These are phyloP conservation scores for Pisolithus marmoratus DNA, from an alignment of 768 basidiomycete species.

Conservation along the genomic window DNA sequence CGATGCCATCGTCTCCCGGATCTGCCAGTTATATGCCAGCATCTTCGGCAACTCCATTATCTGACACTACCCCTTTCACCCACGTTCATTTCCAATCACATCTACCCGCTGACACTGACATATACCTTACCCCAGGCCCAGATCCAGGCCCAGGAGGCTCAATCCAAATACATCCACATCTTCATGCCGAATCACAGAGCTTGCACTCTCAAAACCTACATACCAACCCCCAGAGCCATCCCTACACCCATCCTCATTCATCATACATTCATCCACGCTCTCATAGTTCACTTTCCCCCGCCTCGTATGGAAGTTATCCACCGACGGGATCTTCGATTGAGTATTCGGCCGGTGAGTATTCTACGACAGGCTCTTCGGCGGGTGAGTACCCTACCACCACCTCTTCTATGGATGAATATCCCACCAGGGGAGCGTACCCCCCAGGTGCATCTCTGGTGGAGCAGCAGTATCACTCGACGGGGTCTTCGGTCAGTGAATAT, in stretches of 20 bases:
- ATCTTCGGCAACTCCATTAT: neutral
- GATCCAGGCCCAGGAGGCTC: too few species aligned
- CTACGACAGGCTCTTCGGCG: constrained; percentile 6
- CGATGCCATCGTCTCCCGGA: neutral
- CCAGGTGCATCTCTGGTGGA: too few species aligned
- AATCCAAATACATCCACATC: neutral
- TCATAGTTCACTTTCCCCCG: constrained; percentile 15
- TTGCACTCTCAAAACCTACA: neutral
- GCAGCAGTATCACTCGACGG: too few species aligned
- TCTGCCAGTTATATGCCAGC: neutral
- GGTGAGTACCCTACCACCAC: neutral
- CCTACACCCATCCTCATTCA: neutral
- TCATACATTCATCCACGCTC: constrained; percentile 6
- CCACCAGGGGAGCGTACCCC: neutral
- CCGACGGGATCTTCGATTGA: constrained; percentile 11
- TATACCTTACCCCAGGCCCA: neutral
- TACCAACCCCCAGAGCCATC: neutral
- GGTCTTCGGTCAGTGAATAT: constrained; percentile 7
- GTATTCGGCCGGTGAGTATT: neutral
- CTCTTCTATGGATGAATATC: constrained; percentile 7
- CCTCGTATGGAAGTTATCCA: constrained; percentile 19
- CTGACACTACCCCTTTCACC: neutral
- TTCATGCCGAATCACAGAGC: neutral
- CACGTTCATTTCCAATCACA: neutral
- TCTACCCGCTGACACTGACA: neutral